Conservation (phyloP, 2,329 filamentous ascomycete species). For the Cyphellophora europaea region DNA sequence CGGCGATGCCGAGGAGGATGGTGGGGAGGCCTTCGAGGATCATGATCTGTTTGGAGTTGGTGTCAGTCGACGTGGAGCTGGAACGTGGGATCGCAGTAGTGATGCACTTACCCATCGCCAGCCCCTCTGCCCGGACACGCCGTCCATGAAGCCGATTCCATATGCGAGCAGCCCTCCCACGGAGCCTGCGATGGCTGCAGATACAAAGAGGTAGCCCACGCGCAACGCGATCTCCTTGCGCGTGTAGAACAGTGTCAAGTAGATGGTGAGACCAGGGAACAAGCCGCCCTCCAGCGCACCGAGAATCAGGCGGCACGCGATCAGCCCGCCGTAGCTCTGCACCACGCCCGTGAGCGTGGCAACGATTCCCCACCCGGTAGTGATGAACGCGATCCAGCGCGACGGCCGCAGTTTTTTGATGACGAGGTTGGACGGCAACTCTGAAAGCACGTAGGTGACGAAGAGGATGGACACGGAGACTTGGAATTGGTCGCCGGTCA, state of each 20-base stretch:
- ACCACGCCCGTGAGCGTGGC: slow-evolving; percentile 40
- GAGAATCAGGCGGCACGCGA: slow-evolving; percentile 30
- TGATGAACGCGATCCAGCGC: slow-evolving; percentile 37
- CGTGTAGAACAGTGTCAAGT: slow-evolving; percentile 37
- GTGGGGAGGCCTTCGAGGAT: slow-evolving; percentile 41
- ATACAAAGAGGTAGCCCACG: slow-evolving; percentile 34
- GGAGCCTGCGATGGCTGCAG: slow-evolving; percentile 38
- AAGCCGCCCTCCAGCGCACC: slow-evolving; percentile 29
- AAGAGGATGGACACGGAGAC: slow-evolving; percentile 55
- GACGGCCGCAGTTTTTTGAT: slow-evolving; percentile 40
- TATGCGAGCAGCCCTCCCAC: slow-evolving; percentile 43
- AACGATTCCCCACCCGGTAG: slow-evolving; percentile 22
- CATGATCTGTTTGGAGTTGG: slow-evolving; percentile 37
- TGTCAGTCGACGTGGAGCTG: neutral
- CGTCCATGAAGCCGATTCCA: slow-evolving; percentile 42
- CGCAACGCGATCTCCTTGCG: slow-evolving; percentile 32
- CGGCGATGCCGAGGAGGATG: slow-evolving; percentile 29
- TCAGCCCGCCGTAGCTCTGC: slow-evolving; percentile 30
- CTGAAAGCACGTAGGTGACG: slow-evolving; percentile 42
- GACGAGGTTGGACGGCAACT: slow-evolving; percentile 31
- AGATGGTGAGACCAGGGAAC: slow-evolving; percentile 32
- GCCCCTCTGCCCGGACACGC: slow-evolving; percentile 33
- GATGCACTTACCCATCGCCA: slow-evolving; percentile 35
- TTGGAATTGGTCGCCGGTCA: slow-evolving; percentile 53
- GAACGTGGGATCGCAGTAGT: too few relatives aligned